Conservation (phyloP, 345 rosid species). For the Lepidium aucheri region DNA sequence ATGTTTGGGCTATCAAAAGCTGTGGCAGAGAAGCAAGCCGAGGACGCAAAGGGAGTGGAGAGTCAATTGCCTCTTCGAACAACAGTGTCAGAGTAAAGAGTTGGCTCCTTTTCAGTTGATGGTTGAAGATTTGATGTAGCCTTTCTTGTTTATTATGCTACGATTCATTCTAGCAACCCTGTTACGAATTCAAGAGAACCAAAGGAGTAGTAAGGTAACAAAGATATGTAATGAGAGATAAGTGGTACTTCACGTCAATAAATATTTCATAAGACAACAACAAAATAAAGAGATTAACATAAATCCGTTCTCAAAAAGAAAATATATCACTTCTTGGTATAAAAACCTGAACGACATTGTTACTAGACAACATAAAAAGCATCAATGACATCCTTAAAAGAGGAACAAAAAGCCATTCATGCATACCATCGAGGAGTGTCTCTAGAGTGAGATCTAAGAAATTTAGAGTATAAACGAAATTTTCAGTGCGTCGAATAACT, state of each 20-base stretch:
- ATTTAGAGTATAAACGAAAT: background rate
- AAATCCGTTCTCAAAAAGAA: too few species aligned
- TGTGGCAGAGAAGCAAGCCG: constrained; percentile 53
- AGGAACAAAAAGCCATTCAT: too few species aligned
- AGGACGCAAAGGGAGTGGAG: constrained; percentile 53
- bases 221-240: too few species aligned
- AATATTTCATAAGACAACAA: too few species aligned
- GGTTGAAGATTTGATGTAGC: background rate
- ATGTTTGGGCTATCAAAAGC: constrained; percentile 84
- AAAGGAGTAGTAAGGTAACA: background rate
- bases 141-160: background rate
- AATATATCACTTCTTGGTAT: too few species aligned
- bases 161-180: background rate
- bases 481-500: background rate
- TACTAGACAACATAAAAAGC: too few species aligned
- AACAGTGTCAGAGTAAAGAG: constrained; percentile 34
- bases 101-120: background rate
- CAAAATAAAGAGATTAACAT: too few species aligned
- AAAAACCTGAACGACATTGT: too few species aligned
- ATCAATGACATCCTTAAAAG: too few species aligned
- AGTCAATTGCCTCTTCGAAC: constrained; percentile 57
- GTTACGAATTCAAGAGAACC: background rate
- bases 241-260: background rate
- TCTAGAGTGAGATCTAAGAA: constrained; percentile 1
- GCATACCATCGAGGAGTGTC: constrained; percentile 14